Base-by-base conservation (phyloP, 192 early-diverging fungal genomes). In the Dispira parvispora region DNA sequence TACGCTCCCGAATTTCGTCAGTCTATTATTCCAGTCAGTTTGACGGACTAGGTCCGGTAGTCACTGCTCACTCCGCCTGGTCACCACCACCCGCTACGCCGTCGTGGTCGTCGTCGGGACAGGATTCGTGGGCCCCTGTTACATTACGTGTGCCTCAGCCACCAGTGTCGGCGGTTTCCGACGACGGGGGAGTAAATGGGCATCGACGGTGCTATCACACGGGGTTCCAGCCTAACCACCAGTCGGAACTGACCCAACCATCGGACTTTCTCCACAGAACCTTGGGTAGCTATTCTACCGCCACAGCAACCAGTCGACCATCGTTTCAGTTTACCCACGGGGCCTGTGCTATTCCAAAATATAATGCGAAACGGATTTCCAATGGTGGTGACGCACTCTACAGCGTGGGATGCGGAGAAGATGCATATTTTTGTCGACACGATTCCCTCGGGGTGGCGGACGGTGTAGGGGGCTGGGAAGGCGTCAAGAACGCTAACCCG, bases 381-480 rank as follows among this genome's bases (percentile, higher is more conserved):
- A 14, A 56, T 4, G 67, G 65, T 20, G 75, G 77, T 21, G 76
- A 66, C 61, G 72, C 80, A 61, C 80, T 87, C 66, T 73, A 71
- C 25, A 85, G 78, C 67, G 65, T 82, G 16, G 80, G 82, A 52
- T 86, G 86, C 28, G 96, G 96, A 27, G 93, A 98, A 72, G 96
- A 98, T 68, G 88, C 92, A 6, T 98, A 89, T 68, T 98, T 98
- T 67, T 68, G 74, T 54, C 79, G 93, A 60, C 66, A 80, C 23
- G 92, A 98, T 67, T 82, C 89, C 3, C 65, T 98, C 21, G 92
- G 95, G 18, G 91, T 96, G 8, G 91, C 92, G 8, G 92, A 95
- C 65, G 96, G 96, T 6, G 93, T 98, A 11, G 93, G 96, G 32
- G 93, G 93, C 27, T 98, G 96, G 96, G 72, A 79, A 26, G 80